Evolutionary conservation across 2,329 filamentous ascomycete genomes (phyloP), one percentile per base, ranked within the genome.

Genomic region (Colletotrichum truncatum): DNA sequence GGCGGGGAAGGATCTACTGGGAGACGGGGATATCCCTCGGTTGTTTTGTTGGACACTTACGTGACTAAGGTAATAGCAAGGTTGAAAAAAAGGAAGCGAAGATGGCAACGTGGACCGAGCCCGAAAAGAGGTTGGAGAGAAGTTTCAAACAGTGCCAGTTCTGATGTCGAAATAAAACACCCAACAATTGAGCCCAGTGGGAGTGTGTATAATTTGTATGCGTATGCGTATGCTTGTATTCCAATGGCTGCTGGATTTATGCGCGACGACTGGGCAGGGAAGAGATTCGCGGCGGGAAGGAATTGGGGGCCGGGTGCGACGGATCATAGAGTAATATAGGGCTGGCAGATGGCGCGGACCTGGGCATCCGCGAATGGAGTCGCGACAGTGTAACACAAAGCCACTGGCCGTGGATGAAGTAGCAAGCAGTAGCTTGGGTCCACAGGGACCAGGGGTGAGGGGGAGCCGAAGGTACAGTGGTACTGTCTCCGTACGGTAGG

Each of bases 261-360:
- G 57, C 28, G 57, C 21, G 25, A 55, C 38, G 57, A 30, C 41
- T 43, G 41, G 26, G 41, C 36, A 34, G 5, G 52, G 34, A 21
- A 25, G 28, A 52, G 48, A 45, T 61, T 65, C 41, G 18, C 57
- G 18, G 32, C 49, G 62, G 57, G 49, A 62, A 51, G 57, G 43
- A 36, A 41, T 34, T 62, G 57, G 62, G 62, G 62, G 62, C 62
- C 49, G 34, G 41, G 48, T 54, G 57, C 26, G 56, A 55, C 34
- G 57, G 34, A 25, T 36, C 49, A 43, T 62, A 45, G 56, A 62
- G 41, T 62, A 62, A 62, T 65, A 62, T 65, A 65, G 62, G 62
- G 62, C 62, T 65, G 62, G 62, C 49, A 26, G 49, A 55, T 49
- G 57, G 62, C 41, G 53, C 28, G 56, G 57, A 55, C 59, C 26